These are phyloP conservation scores for Peronospora destructor DNA, from an alignment of 352 stramenopile genomes.

Conservation along the genomic window DNA sequence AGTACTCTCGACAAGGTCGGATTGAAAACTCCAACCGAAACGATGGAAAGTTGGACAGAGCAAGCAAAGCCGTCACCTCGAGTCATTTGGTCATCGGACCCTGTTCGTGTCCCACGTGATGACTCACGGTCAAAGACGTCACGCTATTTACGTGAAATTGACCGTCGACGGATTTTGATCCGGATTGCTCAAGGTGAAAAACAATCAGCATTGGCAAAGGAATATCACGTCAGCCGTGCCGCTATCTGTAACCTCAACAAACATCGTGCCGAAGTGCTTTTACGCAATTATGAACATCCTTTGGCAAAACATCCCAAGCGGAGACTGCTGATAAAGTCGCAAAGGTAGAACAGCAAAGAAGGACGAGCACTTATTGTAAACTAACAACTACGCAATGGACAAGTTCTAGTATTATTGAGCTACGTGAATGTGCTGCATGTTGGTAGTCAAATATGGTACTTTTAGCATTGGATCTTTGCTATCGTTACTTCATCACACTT, in stretches of 20 bases:
- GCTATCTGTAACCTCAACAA: constrained; percentile 72
- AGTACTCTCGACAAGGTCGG: constrained; percentile 1
- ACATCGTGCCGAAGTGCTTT: constrained; percentile 45
- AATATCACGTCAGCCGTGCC: constrained; percentile 61
- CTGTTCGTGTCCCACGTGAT: constrained; percentile 5
- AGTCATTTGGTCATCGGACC: constrained; percentile 7
- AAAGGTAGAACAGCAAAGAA: neutral
- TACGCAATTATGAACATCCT: constrained; percentile 42
- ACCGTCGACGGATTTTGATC: constrained; percentile 50
- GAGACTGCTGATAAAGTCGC: constrained; percentile 13
- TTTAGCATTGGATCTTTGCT: too few species aligned
- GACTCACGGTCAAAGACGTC: constrained; percentile 33
- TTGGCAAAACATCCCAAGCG: constrained; percentile 58
- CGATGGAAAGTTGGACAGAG: neutral
- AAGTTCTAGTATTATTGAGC: too few species aligned
- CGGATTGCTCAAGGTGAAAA: constrained; percentile 57
- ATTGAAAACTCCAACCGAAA: constrained; percentile 2
- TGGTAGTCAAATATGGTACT: too few species aligned
- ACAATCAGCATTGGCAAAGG: constrained; percentile 52
- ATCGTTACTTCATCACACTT: neutral
- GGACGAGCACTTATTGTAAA: constrained; percentile 5
- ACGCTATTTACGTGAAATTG: constrained; percentile 60
- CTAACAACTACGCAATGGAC: too few species aligned
- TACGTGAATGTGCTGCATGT: too few species aligned
- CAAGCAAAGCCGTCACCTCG: constrained; percentile 5